Base-by-base conservation (phyloP, 495 filamentous ascomycete species). In the Trichoderma erinaceum region DNA sequence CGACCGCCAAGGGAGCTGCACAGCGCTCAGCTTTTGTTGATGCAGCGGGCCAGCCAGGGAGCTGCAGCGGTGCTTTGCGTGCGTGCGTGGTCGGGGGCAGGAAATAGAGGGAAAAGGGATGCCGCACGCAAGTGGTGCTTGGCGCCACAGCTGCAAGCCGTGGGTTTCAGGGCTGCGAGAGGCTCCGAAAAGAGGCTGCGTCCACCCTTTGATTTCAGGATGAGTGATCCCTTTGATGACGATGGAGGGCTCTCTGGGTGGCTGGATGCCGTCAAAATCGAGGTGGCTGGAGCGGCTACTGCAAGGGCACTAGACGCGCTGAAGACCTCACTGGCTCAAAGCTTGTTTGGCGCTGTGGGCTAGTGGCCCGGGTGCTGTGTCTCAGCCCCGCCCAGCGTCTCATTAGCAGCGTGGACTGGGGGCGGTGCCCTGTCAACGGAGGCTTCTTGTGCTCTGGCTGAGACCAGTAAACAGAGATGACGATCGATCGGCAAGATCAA, bases 251-350 rank as follows among this genome's bases (percentile, higher is more conserved):
- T 25, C 56, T 35, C 1, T 61, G 56, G 56, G 56, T 61, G 56
- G 56, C 56, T 61, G 56, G 56, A 16, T 61, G 50, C n/a, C 7
- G 7, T 38, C 25, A 32, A 61, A 61, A 61, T 29, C 56, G 16
- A 32, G 56, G 56, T 61, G 56, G 56, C 56, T 61, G 56, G 56
- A 61, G 56, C 23, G 56, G 56, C 56, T 61, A 61, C 56, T 61
- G 56, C 56, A 61, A 61, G 56, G 56, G 56, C 56, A 61, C 48
- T 52, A 11, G 18, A 21, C 48, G 4, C 18, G 18, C 48, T 52
- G 48, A n/a, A 48, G 44, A 16, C 15, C 44, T 48, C 15, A 48
- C 44, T 48, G 44, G 44, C 44, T n/a, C 0, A 16, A 12, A 48
- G 44, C 44, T n/a, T 48, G 15, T 48, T 48, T 58, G 12, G 23